Percentiles rank a stretch among this genome's conserved stretches.
Evolutionary conservation across 2,329 filamentous ascomycete species (phyloP).

Genomic region (Calonectria pauciramosa): DNA sequence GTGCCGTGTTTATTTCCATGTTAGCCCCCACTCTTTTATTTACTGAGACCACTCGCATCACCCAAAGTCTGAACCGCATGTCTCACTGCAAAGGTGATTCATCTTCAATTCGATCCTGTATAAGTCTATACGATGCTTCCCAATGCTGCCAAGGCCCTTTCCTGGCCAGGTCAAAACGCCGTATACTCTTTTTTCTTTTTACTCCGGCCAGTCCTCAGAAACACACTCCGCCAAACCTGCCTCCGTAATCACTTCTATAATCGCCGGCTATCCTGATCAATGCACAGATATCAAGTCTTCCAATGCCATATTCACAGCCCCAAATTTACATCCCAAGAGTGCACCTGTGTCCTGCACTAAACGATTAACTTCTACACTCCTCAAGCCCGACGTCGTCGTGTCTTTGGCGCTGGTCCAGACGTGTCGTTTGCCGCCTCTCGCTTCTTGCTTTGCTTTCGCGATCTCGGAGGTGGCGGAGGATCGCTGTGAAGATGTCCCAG

Average conservation of each 20-base stretch:
- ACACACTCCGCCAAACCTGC: constrained; percentile 17
- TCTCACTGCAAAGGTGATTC: not conserved
- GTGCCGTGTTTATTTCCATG: not conserved
- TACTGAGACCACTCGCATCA: not conserved
- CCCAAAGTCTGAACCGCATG: not conserved
- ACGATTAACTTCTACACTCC: not conserved
- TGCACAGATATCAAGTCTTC: constrained; percentile 15
- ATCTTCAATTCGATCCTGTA: constrained; percentile 18
- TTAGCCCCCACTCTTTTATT: not conserved
- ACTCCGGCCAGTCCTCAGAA: constrained; percentile 29
- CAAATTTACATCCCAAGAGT: constrained; percentile 15
- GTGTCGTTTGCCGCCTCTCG: constrained; percentile 58
- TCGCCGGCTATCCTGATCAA: constrained; percentile 22
- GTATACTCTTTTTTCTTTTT: constrained; percentile 35
- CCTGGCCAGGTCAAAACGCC: constrained; percentile 40
- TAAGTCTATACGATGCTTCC: constrained; percentile 38
- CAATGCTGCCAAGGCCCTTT: constrained; percentile 33
- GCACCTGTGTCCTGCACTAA: not conserved
- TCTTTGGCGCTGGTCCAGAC: constrained; percentile 47
- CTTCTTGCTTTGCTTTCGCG: constrained; percentile 66
- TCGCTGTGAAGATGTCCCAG: constrained; percentile 70
- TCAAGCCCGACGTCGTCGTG: constrained; percentile 44
- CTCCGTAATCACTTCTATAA: constrained; percentile 16
- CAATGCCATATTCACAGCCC: constrained; percentile 6
- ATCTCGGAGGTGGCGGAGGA: constrained; percentile 64